Conservation (phyloP, 2,329 filamentous ascomycete genomes). For the Trichophyton benhamiae region DNA sequence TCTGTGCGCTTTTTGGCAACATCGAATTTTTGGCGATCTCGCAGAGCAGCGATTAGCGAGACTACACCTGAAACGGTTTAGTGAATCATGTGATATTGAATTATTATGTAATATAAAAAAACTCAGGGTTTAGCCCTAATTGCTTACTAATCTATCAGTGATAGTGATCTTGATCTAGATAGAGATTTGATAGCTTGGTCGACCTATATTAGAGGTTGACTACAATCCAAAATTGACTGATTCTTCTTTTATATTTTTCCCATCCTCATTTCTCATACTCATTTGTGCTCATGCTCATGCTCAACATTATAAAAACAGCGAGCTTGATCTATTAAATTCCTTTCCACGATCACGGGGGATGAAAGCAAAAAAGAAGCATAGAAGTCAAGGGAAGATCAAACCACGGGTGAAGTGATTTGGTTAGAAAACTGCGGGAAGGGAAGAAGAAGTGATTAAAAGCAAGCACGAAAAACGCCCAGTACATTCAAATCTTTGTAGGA, state of each 20-base stretch:
- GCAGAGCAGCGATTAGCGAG: not conserved
- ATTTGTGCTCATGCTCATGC: not conserved
- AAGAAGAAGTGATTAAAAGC: slow-evolving; percentile 1
- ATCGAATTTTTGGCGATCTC: not conserved
- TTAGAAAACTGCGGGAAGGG: not conserved
- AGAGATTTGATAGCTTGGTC: too few species aligned
- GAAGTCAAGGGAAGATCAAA: not conserved
- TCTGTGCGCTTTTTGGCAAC: not conserved
- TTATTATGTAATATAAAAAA: not conserved
- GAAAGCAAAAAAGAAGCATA: not conserved
- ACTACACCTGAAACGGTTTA: not conserved
- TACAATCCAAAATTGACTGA: not conserved
- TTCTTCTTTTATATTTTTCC: not conserved
- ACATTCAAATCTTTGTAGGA: slow-evolving; percentile 3
- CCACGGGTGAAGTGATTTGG: not conserved
- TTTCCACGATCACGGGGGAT: not conserved
- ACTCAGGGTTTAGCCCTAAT: not conserved
- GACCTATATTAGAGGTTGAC: not conserved
- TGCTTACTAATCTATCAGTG: not conserved
- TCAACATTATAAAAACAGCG: not conserved
- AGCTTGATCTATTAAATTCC: slow-evolving; percentile 1
- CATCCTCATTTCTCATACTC: not conserved
- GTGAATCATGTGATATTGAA: not conserved
- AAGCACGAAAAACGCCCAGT: slow-evolving; percentile 7
- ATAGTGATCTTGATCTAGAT: not conserved